These are phyloP conservation scores for Amanita jacksonii DNA, from an alignment of 768 basidiomycete genomes.

Conservation along the genomic window DNA sequence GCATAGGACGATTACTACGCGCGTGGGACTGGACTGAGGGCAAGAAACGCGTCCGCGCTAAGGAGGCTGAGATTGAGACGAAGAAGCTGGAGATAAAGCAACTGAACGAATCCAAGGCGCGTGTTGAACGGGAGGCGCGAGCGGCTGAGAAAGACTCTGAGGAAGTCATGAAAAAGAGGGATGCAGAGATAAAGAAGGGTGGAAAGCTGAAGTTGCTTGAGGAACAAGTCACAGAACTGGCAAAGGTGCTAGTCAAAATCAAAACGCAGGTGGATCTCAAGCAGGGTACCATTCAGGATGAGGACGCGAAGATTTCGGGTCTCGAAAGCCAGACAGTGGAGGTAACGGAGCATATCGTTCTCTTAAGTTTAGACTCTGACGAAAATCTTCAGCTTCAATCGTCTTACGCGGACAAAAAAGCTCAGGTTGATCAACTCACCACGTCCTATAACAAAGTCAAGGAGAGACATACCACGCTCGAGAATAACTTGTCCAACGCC, in stretches of 20 bases:
- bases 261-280: conserved; percentile 83
- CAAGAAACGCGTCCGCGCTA: conserved; percentile 39
- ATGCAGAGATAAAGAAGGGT: conserved; percentile 86
- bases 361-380: neutral
- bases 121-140: conserved; percentile 41
- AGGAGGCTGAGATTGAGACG: conserved; percentile 43
- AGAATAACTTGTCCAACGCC: conserved; percentile 53
- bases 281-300: conserved; percentile 65
- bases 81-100: conserved; percentile 40
- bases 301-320: conserved; percentile 47
- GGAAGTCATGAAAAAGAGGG: conserved; percentile 64
- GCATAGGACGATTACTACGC: conserved; percentile 66
- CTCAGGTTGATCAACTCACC: conserved; percentile 46
- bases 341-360: conserved; percentile 29
- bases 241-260: conserved; percentile 72
- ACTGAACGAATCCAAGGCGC: conserved; percentile 38
- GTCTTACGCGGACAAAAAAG: conserved; percentile 48
- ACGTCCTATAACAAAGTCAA: conserved; percentile 54
- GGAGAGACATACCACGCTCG: conserved; percentile 51
- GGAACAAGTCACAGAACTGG: conserved; percentile 67
- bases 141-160: conserved; percentile 59
- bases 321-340: conserved; percentile 50
- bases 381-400: conserved; percentile 39
- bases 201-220: conserved; percentile 86
- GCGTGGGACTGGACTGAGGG: conserved; percentile 84